Evolutionary conservation across 352 stramenopile species (phyloP).

Genomic region (Phytophthora palmivora): DNA sequence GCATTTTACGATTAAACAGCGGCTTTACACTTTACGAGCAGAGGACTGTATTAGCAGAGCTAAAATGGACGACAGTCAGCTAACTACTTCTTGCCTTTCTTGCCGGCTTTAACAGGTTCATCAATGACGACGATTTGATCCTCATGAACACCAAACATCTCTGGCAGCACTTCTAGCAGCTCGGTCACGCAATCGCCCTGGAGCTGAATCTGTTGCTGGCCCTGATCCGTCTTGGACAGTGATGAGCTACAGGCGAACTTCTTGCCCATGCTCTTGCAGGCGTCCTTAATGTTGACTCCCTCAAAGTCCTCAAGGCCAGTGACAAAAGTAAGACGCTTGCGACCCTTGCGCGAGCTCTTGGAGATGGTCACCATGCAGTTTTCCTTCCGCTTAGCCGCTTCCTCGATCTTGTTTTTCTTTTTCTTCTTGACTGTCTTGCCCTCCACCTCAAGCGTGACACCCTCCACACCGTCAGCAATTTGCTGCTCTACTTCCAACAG

Average conservation of each 20-base stretch:
- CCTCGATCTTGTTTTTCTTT: conserved; percentile 84
- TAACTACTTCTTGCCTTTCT: conserved; percentile 50
- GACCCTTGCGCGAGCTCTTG: conserved; percentile 79
- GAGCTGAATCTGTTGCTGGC: conserved; percentile 84
- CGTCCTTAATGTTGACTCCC: conserved; percentile 86
- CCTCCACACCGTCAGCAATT: conserved; percentile 81
- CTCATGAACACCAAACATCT: conserved; percentile 82
- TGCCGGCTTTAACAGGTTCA: conserved; percentile 65
- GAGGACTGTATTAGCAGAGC: conserved; percentile 5
- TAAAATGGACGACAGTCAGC: not conserved
- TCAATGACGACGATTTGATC: conserved; percentile 79
- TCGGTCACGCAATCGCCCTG: conserved; percentile 83
- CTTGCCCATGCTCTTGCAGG: conserved; percentile 81
- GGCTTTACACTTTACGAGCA: too few species aligned
- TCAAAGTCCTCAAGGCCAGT: conserved; percentile 85
- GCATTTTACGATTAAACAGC: too few species aligned
- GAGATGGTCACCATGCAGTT: conserved; percentile 74
- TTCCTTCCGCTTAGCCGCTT: conserved; percentile 74
- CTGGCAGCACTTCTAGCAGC: conserved; percentile 73
- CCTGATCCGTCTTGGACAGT: conserved; percentile 76
- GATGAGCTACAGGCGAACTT: conserved; percentile 85
- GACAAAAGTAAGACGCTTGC: conserved; percentile 85
- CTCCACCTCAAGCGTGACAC: conserved; percentile 73
- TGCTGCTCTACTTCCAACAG: conserved; percentile 80
- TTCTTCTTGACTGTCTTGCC: conserved; percentile 85